Percentiles rank a stretch among this genome's conserved stretches.
Conservation (phyloP, 768 basidiomycete species). For the Termitomyces sp. region DNA sequence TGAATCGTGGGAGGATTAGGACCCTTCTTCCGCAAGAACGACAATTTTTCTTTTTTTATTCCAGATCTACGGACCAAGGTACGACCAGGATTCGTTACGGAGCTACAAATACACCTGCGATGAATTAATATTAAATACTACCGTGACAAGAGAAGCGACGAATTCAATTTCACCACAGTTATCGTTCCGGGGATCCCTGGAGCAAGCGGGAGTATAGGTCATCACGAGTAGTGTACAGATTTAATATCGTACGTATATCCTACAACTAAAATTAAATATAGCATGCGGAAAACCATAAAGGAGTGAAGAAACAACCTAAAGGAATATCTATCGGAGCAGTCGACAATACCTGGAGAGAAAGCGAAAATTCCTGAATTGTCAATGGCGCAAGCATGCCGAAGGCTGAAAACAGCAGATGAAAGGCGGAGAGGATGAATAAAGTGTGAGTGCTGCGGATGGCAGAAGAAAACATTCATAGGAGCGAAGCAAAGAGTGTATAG, state of each 20-base stretch:
- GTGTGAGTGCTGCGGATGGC: not conserved
- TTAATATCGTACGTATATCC: not conserved
- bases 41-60: no score
- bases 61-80: no score
- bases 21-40: no score
- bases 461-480: no score
- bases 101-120: no score
- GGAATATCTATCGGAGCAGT: not conserved
- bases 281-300: not conserved
- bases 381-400: not conserved
- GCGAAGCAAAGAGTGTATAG: not conserved
- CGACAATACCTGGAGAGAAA: not conserved
- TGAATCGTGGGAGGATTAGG: no score
- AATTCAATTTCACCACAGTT: no score
- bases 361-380: not conserved
- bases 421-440: not conserved
- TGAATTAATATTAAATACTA: no score
- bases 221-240: not conserved
- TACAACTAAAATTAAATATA: not conserved
- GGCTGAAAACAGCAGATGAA: not conserved
- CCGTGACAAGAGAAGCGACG: no score
- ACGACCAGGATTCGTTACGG: no score
- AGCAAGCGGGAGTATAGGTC: not conserved
- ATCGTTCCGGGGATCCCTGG: not conserved
- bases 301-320: no score